These are phyloP conservation scores for Rhododendron ferrugineum DNA, from an alignment of 148 eudicot species.

Conservation along the genomic window DNA sequence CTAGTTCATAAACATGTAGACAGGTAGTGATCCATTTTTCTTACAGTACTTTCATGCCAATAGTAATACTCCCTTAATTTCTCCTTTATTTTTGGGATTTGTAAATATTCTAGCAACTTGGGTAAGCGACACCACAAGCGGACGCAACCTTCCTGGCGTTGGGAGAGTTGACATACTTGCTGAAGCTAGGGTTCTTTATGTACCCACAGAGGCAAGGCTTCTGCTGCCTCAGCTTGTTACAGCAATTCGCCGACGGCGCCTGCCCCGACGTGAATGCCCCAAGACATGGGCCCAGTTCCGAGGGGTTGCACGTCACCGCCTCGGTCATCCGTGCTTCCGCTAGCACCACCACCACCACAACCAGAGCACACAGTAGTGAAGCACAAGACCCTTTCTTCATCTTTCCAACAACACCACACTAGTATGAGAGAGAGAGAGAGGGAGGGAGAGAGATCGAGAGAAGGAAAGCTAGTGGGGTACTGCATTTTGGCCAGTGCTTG, in stretches of 20 bases:
- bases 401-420: not conserved
- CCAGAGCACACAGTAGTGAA: not conserved
- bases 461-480: too few relatives aligned
- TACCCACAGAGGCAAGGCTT: slow-evolving; percentile 30
- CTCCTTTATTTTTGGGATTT: not conserved
- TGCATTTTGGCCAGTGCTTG: too few relatives aligned
- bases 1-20: too few relatives aligned
- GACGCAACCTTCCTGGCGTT: slow-evolving; percentile 17
- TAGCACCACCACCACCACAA: slow-evolving; percentile 5
- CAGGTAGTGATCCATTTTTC: too few relatives aligned
- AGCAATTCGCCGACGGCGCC: slow-evolving; percentile 24
- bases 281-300: slow-evolving; percentile 19
- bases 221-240: slow-evolving; percentile 29
- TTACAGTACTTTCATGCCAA: too few relatives aligned
- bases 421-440: not conserved
- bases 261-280: slow-evolving; percentile 14
- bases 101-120: slow-evolving; percentile 17
- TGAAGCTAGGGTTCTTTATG: slow-evolving; percentile 19
- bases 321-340: not conserved
- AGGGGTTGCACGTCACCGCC: slow-evolving; percentile 25
- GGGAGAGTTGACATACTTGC: slow-evolving; percentile 21
- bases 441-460: not conserved
- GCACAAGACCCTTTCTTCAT: not conserved
- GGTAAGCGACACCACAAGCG: slow-evolving; percentile 22
- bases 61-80: too few relatives aligned